phyloP scores from a whole-genome alignment of 768 basidiomycete species.

The Mrakia gelida region DNA sequence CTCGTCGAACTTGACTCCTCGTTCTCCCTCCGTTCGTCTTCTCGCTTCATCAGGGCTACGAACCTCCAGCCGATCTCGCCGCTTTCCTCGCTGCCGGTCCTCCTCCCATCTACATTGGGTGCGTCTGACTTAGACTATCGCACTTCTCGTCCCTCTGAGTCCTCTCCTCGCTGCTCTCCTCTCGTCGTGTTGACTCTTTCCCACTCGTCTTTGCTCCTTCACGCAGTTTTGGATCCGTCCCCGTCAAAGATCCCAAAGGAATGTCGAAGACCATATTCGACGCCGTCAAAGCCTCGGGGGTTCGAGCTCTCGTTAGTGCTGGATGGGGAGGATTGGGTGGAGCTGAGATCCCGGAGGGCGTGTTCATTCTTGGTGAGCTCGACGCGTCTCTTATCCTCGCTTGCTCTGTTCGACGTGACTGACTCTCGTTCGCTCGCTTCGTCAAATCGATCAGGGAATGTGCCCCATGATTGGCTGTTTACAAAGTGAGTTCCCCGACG shows the following conservation, averaged over 20 bases:
- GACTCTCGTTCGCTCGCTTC: not conserved
- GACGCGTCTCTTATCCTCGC: not conserved
- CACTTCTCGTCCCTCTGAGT: too few relatives aligned
- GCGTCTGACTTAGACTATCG: too few relatives aligned
- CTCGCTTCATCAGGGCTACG: slow-evolving; percentile 46
- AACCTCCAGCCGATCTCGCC: slow-evolving; percentile 51
- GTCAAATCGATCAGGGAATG: slow-evolving; percentile 44
- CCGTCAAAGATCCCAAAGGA: slow-evolving; percentile 54
- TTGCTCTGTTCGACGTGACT: not conserved
- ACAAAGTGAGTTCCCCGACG: slow-evolving; percentile 41
- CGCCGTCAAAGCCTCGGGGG: slow-evolving; percentile 55
- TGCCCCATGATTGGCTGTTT: slow-evolving; percentile 69
- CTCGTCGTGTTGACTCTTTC: not conserved
- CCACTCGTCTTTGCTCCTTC: not conserved
- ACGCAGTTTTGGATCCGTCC: slow-evolving; percentile 58
- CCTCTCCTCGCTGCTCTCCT: not conserved
- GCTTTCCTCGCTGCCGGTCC: slow-evolving; percentile 53
- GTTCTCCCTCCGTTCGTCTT: too few relatives aligned
- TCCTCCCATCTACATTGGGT: slow-evolving; percentile 61
- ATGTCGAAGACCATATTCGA: slow-evolving; percentile 59
- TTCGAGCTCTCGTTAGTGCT: slow-evolving; percentile 59
- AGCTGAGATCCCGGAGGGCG: slow-evolving; percentile 51
- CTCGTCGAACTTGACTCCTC: not conserved
- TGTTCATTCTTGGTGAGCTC: slow-evolving; percentile 57
- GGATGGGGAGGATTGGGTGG: slow-evolving; percentile 65